Evolutionary conservation across 192 early-diverging fungal genomes (phyloP), one percentile per base, ranked within the genome.

Genomic region (Haplosporangium gracile): DNA sequence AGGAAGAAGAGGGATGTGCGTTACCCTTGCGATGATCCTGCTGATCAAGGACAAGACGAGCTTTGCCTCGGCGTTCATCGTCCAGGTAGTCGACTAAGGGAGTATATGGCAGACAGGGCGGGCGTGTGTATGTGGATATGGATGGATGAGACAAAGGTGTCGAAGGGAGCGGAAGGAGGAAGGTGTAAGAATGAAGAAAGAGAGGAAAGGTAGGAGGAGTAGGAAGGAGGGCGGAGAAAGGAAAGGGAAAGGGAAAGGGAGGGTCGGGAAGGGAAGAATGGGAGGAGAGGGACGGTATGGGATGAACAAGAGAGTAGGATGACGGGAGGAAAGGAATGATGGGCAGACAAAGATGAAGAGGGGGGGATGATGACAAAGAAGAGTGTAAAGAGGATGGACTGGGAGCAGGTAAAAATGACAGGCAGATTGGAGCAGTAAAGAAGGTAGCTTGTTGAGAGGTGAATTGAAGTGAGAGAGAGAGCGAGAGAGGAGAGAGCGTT

Each of bases 21-120:
- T 73, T 85, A 85, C 83, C 78, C 70, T 80, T 38, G 78, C 42
- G 45, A 85, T 85, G 75, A 85, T 85, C 78, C 83, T 85, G 65
- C 75, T 47, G 55, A 85, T 79, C 60, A 85, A 40, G 24, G 83
- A 85, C 47, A 85, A 29, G 69, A 85, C 75, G 70, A 85, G 45
- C 63, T 85, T 85, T 72, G 78, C 69, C 70, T 85, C 83, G 22
- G 83, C 80, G 49, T 80, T 85, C 38, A 77, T 72, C 83, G 77
- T 85, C 24, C 40, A 40, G 11, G 29, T 36, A 51, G 18, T 26
- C 32, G 24, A 20, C 40, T 29, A 2, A 53, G 24, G 51, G 49
- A 55, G 70, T 32, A 34, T 24, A 20, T 16, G 40, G 72, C 24
- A 24, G 60, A 63, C 20, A 42, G 34, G 49, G 24, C 22, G 55